A percentile compares a stretch with the other conserved stretches of the same genome.
Evolutionary conservation across 2,329 filamentous ascomycete genomes (phyloP).

Genomic region (Lasiodiplodia gonubiensis): DNA sequence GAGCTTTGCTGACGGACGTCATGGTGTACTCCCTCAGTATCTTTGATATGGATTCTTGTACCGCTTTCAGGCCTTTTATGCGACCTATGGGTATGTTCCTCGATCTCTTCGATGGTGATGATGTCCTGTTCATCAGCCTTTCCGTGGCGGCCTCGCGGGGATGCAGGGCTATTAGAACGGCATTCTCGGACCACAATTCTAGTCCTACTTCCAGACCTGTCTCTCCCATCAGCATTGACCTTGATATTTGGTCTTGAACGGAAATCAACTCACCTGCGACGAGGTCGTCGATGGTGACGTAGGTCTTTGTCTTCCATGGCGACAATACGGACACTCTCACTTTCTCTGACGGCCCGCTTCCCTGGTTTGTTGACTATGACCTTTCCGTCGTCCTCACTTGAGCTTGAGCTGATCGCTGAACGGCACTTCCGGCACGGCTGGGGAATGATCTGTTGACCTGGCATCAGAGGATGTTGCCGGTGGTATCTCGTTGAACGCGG

Average conservation of each 20-base stretch:
- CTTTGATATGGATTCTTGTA: conserved; percentile 31
- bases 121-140: conserved; percentile 31
- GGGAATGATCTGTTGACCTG: conserved; percentile 37
- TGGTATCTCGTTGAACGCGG: conserved; percentile 45
- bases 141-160: conserved; percentile 34
- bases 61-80: conserved; percentile 38
- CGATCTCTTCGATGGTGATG: conserved; percentile 34
- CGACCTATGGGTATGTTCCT: conserved; percentile 31
- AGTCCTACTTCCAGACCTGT: conserved; percentile 29
- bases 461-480: conserved; percentile 43
- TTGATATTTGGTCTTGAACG: neutral
- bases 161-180: conserved; percentile 28
- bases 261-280: conserved; percentile 32
- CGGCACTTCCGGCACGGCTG: conserved; percentile 40
- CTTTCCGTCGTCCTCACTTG: conserved; percentile 26
- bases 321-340: conserved; percentile 30
- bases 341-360: conserved; percentile 26
- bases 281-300: conserved; percentile 34
- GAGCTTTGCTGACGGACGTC: conserved; percentile 31
- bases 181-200: conserved; percentile 3
- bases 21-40: conserved; percentile 33
- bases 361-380: conserved; percentile 25
- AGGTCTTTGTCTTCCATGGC: conserved; percentile 33
- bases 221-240: neutral
- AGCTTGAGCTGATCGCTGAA: conserved; percentile 36